These are phyloP conservation scores for Trichophyton schoenleinii DNA, from an alignment of 2,329 filamentous ascomycete species.

Conservation along the genomic window DNA sequence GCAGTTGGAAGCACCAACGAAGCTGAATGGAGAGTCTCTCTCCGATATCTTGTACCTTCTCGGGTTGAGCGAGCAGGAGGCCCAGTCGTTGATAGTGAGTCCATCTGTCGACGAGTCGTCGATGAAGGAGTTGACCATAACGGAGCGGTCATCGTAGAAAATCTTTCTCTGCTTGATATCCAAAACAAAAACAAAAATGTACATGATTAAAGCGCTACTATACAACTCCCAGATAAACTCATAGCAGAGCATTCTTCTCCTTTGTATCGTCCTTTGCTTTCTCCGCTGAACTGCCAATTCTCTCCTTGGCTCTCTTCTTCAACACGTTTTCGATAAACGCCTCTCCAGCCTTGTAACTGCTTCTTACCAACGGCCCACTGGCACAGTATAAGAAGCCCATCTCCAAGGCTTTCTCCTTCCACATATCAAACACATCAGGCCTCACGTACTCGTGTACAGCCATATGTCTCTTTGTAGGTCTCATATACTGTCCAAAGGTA, in stretches of 20 bases:
- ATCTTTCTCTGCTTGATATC: background rate
- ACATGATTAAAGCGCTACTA: background rate
- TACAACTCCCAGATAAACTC: conserved; percentile 16
- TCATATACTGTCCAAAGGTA: conserved; percentile 99
- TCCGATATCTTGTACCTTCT: conserved; percentile 48
- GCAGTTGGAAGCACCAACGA: conserved; percentile 47
- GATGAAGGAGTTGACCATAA: background rate
- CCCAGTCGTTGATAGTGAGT: conserved; percentile 29
- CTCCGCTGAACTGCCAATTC: conserved; percentile 17
- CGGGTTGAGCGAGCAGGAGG: conserved; percentile 40
- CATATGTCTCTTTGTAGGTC: conserved; percentile 94
- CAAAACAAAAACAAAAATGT: background rate
- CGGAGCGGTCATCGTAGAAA: background rate
- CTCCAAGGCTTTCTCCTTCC: conserved; percentile 78
- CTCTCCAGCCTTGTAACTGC: conserved; percentile 95
- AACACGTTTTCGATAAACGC: conserved; percentile 98
- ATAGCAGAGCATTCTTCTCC: conserved; percentile 13
- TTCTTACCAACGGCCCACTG: conserved; percentile 81
- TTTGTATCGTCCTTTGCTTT: conserved; percentile 19
- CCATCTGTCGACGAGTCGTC: background rate
- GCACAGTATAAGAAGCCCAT: conserved; percentile 97
- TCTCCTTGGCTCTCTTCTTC: conserved; percentile 52
- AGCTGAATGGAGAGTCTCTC: conserved; percentile 46
- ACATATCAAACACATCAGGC: conserved; percentile 79
- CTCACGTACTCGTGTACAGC: conserved; percentile 92